phyloP scores from a whole-genome alignment of 352 stramenopile species.

The Phytophthora sp. region DNA sequence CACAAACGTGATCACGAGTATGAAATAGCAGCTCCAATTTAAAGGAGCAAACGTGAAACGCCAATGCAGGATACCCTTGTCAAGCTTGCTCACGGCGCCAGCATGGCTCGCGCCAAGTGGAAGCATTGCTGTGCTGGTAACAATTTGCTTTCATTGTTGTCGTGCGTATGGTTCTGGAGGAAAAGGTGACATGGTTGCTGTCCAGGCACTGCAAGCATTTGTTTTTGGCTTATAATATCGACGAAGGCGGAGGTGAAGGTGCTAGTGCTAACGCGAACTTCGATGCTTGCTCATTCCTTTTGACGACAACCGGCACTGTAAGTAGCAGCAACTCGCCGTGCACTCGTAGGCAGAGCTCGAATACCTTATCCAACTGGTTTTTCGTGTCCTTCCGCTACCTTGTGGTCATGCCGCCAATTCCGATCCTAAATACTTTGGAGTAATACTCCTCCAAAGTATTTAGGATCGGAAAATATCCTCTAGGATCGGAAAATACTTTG shows the following conservation, averaged over 20 bases:
- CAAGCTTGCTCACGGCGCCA: too few species aligned
- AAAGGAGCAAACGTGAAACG: too few species aligned
- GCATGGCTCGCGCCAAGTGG: constrained; percentile 9
- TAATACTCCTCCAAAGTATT: too few species aligned
- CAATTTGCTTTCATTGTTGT: constrained; percentile 37
- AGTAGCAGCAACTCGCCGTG: constrained; percentile 27
- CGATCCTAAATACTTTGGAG: neutral
- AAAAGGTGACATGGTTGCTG: constrained; percentile 20
- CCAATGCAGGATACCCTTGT: too few species aligned
- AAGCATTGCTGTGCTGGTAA: constrained; percentile 14
- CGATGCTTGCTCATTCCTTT: constrained; percentile 30
- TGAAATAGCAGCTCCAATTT: too few species aligned
- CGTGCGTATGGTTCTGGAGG: constrained; percentile 24
- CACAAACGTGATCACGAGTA: too few species aligned
- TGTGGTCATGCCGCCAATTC: constrained; percentile 19
- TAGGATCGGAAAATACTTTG: too few species aligned
- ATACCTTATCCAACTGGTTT: constrained; percentile 27
- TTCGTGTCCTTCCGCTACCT: too few species aligned
- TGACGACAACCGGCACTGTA: constrained; percentile 7
- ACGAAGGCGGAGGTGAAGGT: neutral
- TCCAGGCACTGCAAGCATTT: constrained; percentile 32
- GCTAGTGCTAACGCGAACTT: constrained; percentile 7
- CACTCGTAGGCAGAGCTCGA: constrained; percentile 33
- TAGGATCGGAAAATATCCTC: too few species aligned
- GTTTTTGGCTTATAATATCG: constrained; percentile 23